These are phyloP conservation scores for Solanum hybrid DNA, from an alignment of 305 asterid species.

Conservation along the genomic window DNA sequence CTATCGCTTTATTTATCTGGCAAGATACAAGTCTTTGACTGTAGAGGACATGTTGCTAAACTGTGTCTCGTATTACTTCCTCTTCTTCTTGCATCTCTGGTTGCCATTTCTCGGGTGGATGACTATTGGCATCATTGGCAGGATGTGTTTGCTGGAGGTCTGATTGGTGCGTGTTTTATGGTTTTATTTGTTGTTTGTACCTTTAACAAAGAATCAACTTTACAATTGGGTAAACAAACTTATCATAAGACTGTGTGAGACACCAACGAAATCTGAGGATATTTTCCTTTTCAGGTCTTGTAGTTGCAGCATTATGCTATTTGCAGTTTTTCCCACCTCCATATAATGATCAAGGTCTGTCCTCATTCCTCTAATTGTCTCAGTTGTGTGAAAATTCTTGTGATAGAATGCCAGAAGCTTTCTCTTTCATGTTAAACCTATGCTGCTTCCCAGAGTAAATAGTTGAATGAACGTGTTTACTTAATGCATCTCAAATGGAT, in stretches of 20 bases:
- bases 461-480: background rate
- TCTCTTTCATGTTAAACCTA: background rate
- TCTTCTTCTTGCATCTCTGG: slow-evolving; percentile 47
- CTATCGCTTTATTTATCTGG: slow-evolving; percentile 67
- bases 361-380: background rate
- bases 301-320: slow-evolving; percentile 67
- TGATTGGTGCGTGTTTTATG: slow-evolving; percentile 44
- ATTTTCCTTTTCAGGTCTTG: slow-evolving; percentile 41
- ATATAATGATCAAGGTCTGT: slow-evolving; percentile 53
- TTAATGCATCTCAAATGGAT: background rate
- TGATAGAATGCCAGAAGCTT: background rate
- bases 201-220: background rate
- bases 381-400: background rate
- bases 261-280: background rate
- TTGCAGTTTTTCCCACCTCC: slow-evolving; percentile 98
- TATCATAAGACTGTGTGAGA: background rate
- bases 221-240: background rate
- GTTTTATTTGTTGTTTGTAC: background rate
- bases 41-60: slow-evolving; percentile 67
- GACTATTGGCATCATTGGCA: slow-evolving; percentile 93
- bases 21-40: slow-evolving; percentile 66
- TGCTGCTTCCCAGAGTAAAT: background rate
- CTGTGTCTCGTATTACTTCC: slow-evolving; percentile 64
- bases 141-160: slow-evolving; percentile 82
- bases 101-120: slow-evolving; percentile 70